Evolutionary conservation across 345 rosid species (phyloP).

Genomic region (Clausena lansium): DNA sequence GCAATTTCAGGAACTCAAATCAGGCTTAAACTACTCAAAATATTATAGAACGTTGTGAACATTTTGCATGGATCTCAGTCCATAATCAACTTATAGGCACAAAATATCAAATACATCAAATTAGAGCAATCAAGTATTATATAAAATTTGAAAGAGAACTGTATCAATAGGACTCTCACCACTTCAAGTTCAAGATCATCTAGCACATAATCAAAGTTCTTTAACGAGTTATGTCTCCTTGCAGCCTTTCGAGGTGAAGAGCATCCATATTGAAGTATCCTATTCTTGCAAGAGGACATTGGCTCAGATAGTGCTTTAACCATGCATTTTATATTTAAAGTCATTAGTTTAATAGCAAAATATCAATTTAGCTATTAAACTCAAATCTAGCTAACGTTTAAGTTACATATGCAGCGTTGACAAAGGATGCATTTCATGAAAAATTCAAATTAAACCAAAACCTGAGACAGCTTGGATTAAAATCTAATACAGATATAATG

Average conservation of each 20-base stretch:
- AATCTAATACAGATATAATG: not conserved
- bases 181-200: constrained; percentile 46
- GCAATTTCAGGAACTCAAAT: not conserved
- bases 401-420: not conserved
- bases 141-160: constrained; percentile 10
- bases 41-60: not conserved
- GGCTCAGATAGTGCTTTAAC: not conserved
- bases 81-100: not conserved
- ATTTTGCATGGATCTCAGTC: not conserved
- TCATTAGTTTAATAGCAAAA: constrained; percentile 18
- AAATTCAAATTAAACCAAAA: not conserved
- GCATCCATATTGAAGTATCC: constrained; percentile 32
- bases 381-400: not conserved
- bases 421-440: not conserved
- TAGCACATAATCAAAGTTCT: constrained; percentile 21
- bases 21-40: not conserved
- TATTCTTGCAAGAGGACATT: constrained; percentile 16
- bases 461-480: not conserved
- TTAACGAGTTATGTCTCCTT: constrained; percentile 33
- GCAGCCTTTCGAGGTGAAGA: constrained; percentile 41
- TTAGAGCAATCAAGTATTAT: not conserved
- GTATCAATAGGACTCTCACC: constrained; percentile 40
- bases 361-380: not conserved
- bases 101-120: constrained; percentile 5
- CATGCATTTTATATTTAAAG: constrained; percentile 1